Evolutionary conservation across 176 grass and related monocot species (phyloP), one percentile per base, ranked within the genome.

Genomic region (Oryza glaberrima): DNA sequence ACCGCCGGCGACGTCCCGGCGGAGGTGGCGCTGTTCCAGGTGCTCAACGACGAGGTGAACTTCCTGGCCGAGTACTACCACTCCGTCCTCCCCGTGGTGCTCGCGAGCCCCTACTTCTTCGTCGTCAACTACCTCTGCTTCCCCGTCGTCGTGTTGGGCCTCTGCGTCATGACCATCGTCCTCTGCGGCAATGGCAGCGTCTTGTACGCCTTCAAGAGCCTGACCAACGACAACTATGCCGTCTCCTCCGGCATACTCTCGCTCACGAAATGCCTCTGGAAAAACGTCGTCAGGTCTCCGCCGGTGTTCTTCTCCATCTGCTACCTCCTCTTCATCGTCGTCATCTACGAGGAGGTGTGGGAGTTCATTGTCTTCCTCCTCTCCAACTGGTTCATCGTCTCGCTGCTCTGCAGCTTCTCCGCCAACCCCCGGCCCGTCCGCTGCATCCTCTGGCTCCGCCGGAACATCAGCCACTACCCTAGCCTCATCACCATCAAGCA

Each of bases 321-420:
- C 4, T 0, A 52, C 6, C 65, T 81, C 25, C 78, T 81, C 15
- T 13, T 52, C 16, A 0, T 36, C 44, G 38, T 5, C 4, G 3
- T 71, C 7, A 3, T 80, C 16, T 86, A 64, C 26, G 76, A 79
- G 84, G 84, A 86, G 3, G 11, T 19, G 0, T 70, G 76, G 84
- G 84, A 86, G 67, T 2, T 86, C 52, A 0, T 65, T 11, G 38
- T 72, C 11, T 79, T 78, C 17, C 3, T 86, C 0, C 75, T 79
- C 76, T 86, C 84, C 36, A 35, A 86, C 25, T 86, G 84, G 84
- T 11, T 86, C 84, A 65, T 25, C 23, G 84, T 86, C 0, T 72
- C 64, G 0, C 0, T 85, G 15, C 67, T 81, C 46, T 85, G 12
- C 46, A 32, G 9, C 75, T 68, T 32, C 77, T 6, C 36, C 2